Evolutionary conservation across 352 stramenopile species (phyloP).

Genomic region (Phytophthora pistaciae): DNA sequence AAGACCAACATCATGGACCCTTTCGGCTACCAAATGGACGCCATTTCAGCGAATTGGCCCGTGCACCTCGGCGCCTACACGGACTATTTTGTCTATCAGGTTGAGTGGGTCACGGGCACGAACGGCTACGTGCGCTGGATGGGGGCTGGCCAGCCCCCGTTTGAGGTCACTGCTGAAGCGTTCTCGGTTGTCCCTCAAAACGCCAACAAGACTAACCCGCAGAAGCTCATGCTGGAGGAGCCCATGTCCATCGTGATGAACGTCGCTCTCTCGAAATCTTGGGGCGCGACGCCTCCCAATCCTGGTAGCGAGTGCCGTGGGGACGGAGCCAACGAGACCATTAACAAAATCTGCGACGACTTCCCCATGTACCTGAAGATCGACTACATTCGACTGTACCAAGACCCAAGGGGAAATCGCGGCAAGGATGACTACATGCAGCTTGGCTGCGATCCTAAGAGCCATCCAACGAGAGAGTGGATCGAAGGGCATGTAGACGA

Average conservation of each 20-base stretch:
- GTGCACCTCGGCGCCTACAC: conserved; percentile 69
- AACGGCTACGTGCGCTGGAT: conserved; percentile 78
- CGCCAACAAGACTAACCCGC: conserved; percentile 52
- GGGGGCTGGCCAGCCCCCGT: conserved; percentile 56
- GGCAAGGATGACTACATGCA: conserved; percentile 23
- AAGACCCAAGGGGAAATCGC: conserved; percentile 43
- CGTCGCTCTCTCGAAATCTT: conserved; percentile 50
- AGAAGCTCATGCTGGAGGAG: conserved; percentile 52
- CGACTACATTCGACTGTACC: conserved; percentile 90
- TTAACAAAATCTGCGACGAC: conserved; percentile 51
- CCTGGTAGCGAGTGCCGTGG: conserved; percentile 34
- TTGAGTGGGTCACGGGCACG: conserved; percentile 78
- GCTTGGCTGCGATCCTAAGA: conserved; percentile 43
- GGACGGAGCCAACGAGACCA: conserved; percentile 23
- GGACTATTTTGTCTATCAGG: conserved; percentile 67
- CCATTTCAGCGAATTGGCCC: conserved; percentile 81
- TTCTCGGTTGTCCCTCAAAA: conserved; percentile 62
- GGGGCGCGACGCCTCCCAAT: conserved; percentile 50
- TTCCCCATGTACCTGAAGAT: conserved; percentile 77
- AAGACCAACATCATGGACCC: conserved; percentile 56
- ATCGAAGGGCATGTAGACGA: conserved; percentile 44
- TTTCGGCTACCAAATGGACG: conserved; percentile 86
- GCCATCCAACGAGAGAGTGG: conserved; percentile 44
- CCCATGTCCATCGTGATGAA: conserved; percentile 72
- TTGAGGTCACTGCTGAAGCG: conserved; percentile 61